Conservation (phyloP, 1,284 basidiomycete species). For the Rhodotorula sp. region DNA sequence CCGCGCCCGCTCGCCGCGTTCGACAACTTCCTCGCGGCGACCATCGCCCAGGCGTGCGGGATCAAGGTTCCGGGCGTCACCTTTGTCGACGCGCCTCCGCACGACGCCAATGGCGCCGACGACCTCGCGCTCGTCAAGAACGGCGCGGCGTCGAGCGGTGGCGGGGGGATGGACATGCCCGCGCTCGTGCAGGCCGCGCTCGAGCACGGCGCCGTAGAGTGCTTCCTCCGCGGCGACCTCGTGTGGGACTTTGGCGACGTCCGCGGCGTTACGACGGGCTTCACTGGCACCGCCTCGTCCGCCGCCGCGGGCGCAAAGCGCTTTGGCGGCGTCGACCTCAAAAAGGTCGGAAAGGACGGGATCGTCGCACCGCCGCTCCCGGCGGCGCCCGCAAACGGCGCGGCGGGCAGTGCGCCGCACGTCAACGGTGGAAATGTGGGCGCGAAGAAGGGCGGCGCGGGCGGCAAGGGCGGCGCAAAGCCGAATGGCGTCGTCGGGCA, state of each 20-base stretch:
- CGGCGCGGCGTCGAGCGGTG: constrained; percentile 7
- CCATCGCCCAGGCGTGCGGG: constrained; percentile 21
- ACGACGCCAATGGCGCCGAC: constrained; percentile 1
- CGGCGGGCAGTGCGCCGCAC: too few species aligned
- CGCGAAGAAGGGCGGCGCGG: constrained; percentile 6
- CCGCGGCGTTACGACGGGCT: constrained; percentile 25
- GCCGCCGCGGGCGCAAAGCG: background rate
- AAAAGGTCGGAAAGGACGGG: constrained; percentile 34
- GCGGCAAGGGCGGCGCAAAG: constrained; percentile 2
- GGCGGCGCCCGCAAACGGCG: background rate
- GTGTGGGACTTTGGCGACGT: constrained; percentile 37
- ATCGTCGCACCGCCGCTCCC: constrained; percentile 32
- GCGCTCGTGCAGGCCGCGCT: constrained; percentile 28
- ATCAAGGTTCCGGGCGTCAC: constrained; percentile 26
- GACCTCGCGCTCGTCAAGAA: background rate
- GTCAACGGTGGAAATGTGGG: background rate
- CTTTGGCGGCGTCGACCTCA: constrained; percentile 30
- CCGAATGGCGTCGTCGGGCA: constrained; percentile 4
- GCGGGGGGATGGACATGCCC: constrained; percentile 16
- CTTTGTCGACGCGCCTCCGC: background rate
- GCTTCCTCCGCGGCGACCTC: constrained; percentile 28
- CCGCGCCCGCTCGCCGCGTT: constrained; percentile 29
- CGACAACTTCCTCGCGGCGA: constrained; percentile 29
- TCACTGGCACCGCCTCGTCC: background rate
- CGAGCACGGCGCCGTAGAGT: constrained; percentile 33